Percentiles rank a stretch among this genome's conserved stretches.
phyloP scores from a whole-genome alignment of 2,329 filamentous ascomycete species.

The Fusarium vanettenii region DNA sequence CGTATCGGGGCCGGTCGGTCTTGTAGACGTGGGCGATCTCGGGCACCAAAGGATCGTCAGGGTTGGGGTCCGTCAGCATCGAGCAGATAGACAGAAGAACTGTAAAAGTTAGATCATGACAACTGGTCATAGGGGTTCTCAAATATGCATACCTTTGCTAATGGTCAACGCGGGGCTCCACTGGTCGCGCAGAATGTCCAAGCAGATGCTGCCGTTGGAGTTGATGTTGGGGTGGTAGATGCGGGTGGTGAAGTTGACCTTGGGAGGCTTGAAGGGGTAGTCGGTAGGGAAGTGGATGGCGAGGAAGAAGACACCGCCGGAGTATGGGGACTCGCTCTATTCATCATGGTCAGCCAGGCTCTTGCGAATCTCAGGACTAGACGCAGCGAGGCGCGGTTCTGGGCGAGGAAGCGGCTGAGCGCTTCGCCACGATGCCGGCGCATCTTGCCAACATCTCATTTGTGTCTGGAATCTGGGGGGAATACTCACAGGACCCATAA shows the following conservation, averaged over 20 bases:
- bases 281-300: constrained; percentile 99
- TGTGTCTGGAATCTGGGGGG: not conserved
- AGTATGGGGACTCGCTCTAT: constrained; percentile 95
- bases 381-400: constrained; percentile 17
- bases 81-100: constrained; percentile 99
- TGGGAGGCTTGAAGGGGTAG: constrained; percentile 99
- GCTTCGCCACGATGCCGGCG: constrained; percentile 29
- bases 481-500: constrained; percentile 94
- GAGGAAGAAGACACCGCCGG: constrained; percentile 98
- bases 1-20: constrained; percentile 95
- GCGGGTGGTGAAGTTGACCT: constrained; percentile 99
- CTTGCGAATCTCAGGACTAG: not conserved
- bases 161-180: constrained; percentile 99
- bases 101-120: constrained; percentile 51
- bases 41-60: constrained; percentile 96
- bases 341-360: constrained; percentile 45
- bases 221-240: constrained; percentile 99
- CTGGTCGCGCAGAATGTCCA: constrained; percentile 98
- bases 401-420: constrained; percentile 24
- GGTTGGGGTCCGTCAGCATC: constrained; percentile 99
- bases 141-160: constrained; percentile 82
- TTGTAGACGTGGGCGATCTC: constrained; percentile 99
- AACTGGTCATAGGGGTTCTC: constrained; percentile 9
- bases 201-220: constrained; percentile 98
- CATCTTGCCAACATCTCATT: constrained; percentile 14